Evolutionary conservation across 164 flowering plant species (phyloP).

Genomic region (Tetrastigma voinierianum): DNA sequence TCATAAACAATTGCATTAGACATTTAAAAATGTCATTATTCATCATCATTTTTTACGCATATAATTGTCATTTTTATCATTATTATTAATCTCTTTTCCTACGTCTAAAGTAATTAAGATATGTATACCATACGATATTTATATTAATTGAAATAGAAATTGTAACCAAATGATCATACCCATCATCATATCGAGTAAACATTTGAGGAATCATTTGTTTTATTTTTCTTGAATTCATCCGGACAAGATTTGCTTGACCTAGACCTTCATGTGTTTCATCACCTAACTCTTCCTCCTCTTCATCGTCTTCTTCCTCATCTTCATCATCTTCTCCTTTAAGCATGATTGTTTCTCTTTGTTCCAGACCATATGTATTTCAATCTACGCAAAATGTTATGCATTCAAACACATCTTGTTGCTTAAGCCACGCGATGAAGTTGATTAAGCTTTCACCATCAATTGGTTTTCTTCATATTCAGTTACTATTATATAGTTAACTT

Average conservation of each 20-base stretch:
- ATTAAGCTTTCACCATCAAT: constrained; percentile 70
- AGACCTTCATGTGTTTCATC: constrained; percentile 35
- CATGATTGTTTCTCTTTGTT: constrained; percentile 30
- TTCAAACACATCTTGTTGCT: constrained; percentile 89
- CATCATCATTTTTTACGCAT: too few species aligned
- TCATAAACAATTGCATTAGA: too few species aligned
- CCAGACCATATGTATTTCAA: constrained; percentile 47
- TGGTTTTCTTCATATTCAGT: constrained; percentile 56
- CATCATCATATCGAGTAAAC: constrained; percentile 70
- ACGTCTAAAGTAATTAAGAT: too few species aligned
- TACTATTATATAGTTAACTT: constrained; percentile 71
- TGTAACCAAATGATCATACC: constrained; percentile 71
- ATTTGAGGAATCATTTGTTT: constrained; percentile 76
- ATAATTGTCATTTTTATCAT: too few species aligned
- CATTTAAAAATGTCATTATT: too few species aligned
- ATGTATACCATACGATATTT: too few species aligned
- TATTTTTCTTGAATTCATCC: constrained; percentile 41
- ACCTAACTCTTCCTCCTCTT: constrained; percentile 30
- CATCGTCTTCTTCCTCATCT: constrained; percentile 32
- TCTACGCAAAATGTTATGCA: constrained; percentile 74
- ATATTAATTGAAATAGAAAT: too few species aligned
- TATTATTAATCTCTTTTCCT: too few species aligned
- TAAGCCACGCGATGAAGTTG: constrained; percentile 91
- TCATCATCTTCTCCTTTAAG: constrained; percentile 35
- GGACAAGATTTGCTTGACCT: constrained; percentile 25